Base-by-base conservation (phyloP, 306 rosid genomes). In the Coriaria nepalensis region DNA sequence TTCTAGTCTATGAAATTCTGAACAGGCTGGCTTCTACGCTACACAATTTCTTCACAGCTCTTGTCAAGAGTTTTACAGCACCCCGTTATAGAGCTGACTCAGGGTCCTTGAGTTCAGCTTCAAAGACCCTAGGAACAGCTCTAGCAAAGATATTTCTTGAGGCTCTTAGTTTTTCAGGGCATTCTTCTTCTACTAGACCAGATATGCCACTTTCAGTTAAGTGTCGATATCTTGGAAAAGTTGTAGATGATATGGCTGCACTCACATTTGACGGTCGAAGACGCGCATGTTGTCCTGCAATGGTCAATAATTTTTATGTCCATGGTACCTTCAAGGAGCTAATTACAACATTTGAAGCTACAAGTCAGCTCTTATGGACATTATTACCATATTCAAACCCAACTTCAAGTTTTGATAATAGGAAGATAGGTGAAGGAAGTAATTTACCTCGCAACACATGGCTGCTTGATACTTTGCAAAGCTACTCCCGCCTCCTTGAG, bases 361-460 rank as follows among this genome's bases (percentile, higher is more conserved):
- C 98, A 50, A 85, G 98, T 76, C 98, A 92, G 56, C 63, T 92
- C 69, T 73, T 92, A 49, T 92, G 96, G 96, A 82, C 93, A 9
- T 62, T 68, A 9, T 62, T 68, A 57, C 93, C 96, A 2, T 75
- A 32, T 58, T 53, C 87, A 53, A 48, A 65, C 55, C 78, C 88
- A 39, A 56, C 77, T 15, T 64, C 84, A 57, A 74, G 71, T 55
- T 46, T 52, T 58, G 84, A 77, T 62, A 67, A 51, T 42, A 87
- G 73, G 54, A 85, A 69, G 80, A 67, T 71, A 10, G 76, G 68
- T 51, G 98, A 73, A 53, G 93, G 74, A 51, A 78, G 67, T 66
- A 86, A 78, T 43, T 55, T 77, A 67, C 65, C 92, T 48, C 78
- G 75, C 66, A 70, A 77, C 60, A 62, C 68, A n/a, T 92, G 98